Evolutionary conservation across 352 stramenopile species (phyloP), one percentile per base, ranked within the genome.

Genomic region (Globisporangium takayamanum): DNA sequence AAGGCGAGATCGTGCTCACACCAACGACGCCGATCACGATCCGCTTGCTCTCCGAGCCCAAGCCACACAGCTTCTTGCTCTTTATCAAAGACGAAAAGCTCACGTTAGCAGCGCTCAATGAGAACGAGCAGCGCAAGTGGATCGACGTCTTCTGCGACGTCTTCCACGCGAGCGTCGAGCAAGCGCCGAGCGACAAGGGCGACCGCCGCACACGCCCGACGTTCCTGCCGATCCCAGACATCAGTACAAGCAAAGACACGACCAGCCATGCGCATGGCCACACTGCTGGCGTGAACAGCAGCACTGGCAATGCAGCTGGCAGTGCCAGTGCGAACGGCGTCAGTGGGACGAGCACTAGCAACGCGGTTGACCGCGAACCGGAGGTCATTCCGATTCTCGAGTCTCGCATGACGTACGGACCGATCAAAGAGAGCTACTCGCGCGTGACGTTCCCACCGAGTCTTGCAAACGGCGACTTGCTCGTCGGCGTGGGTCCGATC

Each of bases 71-170:
- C 1, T 89, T 93, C 46, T 36, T 91, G 46, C 64, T 93, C 16
- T 89, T 89, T 47, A 84, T 93, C 57, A 82, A 83, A 50, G 78
- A 90, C 62, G 80, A 87, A 36, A 93, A 93, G 69, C 72, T 89
- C 56, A 88, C 79, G 52, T 66, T 93, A 41, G 80, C 80, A 0
- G 83, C 83, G 5, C 70, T 74, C n/a, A 89, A 72, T n/a, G 80
- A 88, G 50, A 63, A 72, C 18, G 80, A 91, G 58, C 63, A 79
- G 18, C 77, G 81, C 46, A 78, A 83, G 62, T 93, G 83, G 83
- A 84, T 93, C 51, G 80, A 93, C 58, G 74, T 86, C 36, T 88
- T 91, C 50, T 84, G 72, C 37, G 79, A 89, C 52, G 70, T 87
- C 3, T 91, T 89, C 64, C 78, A 89, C 57, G 81, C 79, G 22